A percentile compares a stretch with the other conserved stretches of the same genome.
phyloP scores from a whole-genome alignment of 2,329 filamentous ascomycete genomes.

The Calonectria pseudoreteaudii region DNA sequence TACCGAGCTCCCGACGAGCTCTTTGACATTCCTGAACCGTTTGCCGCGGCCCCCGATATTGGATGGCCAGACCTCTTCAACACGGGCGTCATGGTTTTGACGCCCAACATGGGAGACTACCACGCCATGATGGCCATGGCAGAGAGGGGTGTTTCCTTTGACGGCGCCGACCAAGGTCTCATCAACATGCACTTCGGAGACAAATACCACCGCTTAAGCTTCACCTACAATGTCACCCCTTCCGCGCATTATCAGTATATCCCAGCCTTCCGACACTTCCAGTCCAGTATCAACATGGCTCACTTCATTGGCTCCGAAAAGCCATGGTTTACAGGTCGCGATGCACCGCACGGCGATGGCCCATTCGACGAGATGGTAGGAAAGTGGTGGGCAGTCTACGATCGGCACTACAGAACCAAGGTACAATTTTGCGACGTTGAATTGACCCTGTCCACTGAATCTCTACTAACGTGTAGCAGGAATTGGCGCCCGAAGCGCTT shows the following conservation, averaged over 20 bases:
- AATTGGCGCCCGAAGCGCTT: slow-evolving; percentile 25
- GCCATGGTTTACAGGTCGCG: slow-evolving; percentile 81
- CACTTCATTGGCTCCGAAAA: slow-evolving; percentile 96
- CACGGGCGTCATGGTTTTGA: slow-evolving; percentile 94
- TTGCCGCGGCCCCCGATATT: slow-evolving; percentile 87
- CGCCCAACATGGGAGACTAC: slow-evolving; percentile 88
- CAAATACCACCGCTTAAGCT: slow-evolving; percentile 88
- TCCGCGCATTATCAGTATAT: slow-evolving; percentile 98
- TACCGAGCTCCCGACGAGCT: slow-evolving; percentile 93
- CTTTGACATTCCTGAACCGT: slow-evolving; percentile 72
- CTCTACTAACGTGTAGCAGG: slow-evolving; percentile 32
- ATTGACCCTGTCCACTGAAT: background rate
- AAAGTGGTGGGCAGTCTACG: slow-evolving; percentile 95
- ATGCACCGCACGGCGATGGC: slow-evolving; percentile 63
- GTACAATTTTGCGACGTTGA: slow-evolving; percentile 47
- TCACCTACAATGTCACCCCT: slow-evolving; percentile 97
- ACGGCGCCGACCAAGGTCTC: slow-evolving; percentile 95
- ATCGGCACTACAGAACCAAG: slow-evolving; percentile 78
- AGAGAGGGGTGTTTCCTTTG: slow-evolving; percentile 89
- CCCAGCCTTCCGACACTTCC: slow-evolving; percentile 93
- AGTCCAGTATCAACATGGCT: slow-evolving; percentile 87
- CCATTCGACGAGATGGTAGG: slow-evolving; percentile 87
- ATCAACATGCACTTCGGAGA: slow-evolving; percentile 94
- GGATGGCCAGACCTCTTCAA: slow-evolving; percentile 99
- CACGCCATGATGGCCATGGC: slow-evolving; percentile 87